Base-by-base conservation (phyloP, 2,329 filamentous ascomycete species). In the Trichoderma citrinoviride region DNA sequence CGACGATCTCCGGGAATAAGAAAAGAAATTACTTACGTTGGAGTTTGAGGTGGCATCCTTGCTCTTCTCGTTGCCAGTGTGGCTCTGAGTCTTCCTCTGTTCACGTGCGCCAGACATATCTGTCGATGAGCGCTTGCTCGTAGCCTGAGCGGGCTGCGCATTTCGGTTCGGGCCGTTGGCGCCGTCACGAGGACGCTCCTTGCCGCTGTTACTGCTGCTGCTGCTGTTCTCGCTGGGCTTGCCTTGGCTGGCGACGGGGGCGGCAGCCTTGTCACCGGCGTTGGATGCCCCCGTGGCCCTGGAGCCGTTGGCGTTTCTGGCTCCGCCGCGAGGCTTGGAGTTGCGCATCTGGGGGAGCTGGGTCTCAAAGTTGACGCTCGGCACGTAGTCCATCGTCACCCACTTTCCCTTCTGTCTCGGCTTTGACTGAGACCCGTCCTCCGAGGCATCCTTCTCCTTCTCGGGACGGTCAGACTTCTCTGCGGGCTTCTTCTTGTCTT, bases 331-430 rank as follows among this genome's bases (percentile, higher is more conserved):
- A 49, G 81, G 77, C 68, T 83, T 85, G 37, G 81, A 75, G 61
- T 79, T 78, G 67, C 83, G 82, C 70, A 78, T 73, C 52, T 77
- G 78, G 15, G 89, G 87, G 46, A 97, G 77, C 29, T 90, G 92
- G 0, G 95, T 97, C 75, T 92, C 90, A 77, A 96, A 98, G 65
- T 89, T 88, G 55, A 95, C 92, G 15, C 87, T 90, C 8, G 93
- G 94, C 14, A 91, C 92, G 72, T 93, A 94, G 40, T 89, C 87
- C 65, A 97, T 86, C 1, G 88, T 85, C 65, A 91, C 88, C 94
- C 95, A 98, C 73, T 93, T 91, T 71, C 90, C 87, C 81, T 96
- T 96, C 83, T 88, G 76, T 80, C 85, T 71, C 25, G 78, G 72
- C 72, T 84, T 85, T 55, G 73, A 72, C 66, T 79, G 70, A 21